Evolutionary conservation across 495 filamentous ascomycete species (phyloP).

Genomic region (Penicillium simplicissimum): DNA sequence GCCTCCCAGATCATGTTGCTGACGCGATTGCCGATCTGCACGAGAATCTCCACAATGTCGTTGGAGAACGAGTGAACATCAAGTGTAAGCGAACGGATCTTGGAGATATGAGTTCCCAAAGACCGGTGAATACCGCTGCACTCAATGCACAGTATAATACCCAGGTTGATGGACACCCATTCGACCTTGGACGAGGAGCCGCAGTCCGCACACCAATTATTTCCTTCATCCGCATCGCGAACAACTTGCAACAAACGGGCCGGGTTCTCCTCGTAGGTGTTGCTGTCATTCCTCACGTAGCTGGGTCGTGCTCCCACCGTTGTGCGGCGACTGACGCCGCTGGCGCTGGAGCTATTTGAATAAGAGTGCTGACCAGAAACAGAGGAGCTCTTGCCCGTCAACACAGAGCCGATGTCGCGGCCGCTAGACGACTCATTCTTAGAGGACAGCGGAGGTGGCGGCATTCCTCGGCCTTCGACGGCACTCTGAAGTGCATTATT

Average conservation of each 20-base stretch:
- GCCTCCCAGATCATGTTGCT: constrained; percentile 98
- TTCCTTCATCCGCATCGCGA: constrained; percentile 88
- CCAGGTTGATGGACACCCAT: constrained; percentile 98
- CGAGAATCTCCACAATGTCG: constrained; percentile 91
- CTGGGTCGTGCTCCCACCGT: constrained; percentile 89
- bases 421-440: constrained; percentile 57
- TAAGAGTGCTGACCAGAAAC: constrained; percentile 60
- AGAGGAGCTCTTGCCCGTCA: constrained; percentile 92
- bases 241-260: constrained; percentile 82
- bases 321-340: constrained; percentile 72
- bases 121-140: constrained; percentile 98
- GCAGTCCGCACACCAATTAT: constrained; percentile 94
- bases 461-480: constrained; percentile 73
- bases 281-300: constrained; percentile 64
- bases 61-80: constrained; percentile 95
- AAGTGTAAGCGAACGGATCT: constrained; percentile 91
- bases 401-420: constrained; percentile 83
- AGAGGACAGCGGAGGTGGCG: constrained; percentile 42
- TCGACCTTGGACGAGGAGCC: constrained; percentile 89
- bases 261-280: constrained; percentile 76
- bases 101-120: constrained; percentile 95
- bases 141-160: constrained; percentile 95
- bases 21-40: constrained; percentile 88
- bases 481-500: constrained; percentile 97
- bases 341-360: constrained; percentile 53